phyloP scores from a whole-genome alignment of 805 yeast genomes.

The Helenozyma baotianmanensis region DNA sequence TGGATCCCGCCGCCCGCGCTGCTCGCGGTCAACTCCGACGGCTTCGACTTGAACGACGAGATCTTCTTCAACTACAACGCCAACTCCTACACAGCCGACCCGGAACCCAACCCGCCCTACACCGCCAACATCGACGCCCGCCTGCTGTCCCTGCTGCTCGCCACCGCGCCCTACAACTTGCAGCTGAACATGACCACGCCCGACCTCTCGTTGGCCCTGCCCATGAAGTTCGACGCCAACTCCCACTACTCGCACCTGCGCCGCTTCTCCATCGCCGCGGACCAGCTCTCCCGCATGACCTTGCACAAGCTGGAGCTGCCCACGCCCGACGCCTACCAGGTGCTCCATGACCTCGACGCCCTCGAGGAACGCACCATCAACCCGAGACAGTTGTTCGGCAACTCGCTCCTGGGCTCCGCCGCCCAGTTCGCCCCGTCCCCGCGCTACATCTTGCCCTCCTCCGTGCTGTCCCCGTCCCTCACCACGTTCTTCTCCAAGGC shows the following conservation, averaged over 20 bases:
- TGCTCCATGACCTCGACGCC: background rate
- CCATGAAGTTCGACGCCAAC: conserved; percentile 6
- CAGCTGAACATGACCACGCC: conserved; percentile 6
- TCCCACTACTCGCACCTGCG: conserved; percentile 10
- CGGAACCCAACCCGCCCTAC: background rate
- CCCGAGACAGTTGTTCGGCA: conserved; percentile 24
- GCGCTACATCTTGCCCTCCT: conserved; percentile 12
- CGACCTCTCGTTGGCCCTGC: conserved; percentile 5
- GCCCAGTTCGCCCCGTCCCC: conserved; percentile 1
- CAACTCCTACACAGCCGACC: conserved; percentile 2
- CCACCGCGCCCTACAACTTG: conserved; percentile 4
- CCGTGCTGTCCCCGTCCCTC: conserved; percentile 13
- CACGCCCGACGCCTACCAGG: conserved; percentile 10
- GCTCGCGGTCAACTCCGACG: conserved; percentile 14
- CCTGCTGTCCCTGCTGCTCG: conserved; percentile 9
- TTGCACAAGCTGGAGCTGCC: conserved; percentile 17
- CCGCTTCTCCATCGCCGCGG: conserved; percentile 16
- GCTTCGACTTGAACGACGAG: conserved; percentile 23
- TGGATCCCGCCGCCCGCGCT: conserved; percentile 17
- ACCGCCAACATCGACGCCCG: conserved; percentile 1
- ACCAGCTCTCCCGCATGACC: conserved; percentile 23
- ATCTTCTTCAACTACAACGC: conserved; percentile 17
- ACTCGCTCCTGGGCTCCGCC: conserved; percentile 1
- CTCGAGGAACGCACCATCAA: conserved; percentile 26
- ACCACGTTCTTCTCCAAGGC: conserved; percentile 10